Conservation (phyloP, 139 green algal species). For the Micromonas commoda region DNA sequence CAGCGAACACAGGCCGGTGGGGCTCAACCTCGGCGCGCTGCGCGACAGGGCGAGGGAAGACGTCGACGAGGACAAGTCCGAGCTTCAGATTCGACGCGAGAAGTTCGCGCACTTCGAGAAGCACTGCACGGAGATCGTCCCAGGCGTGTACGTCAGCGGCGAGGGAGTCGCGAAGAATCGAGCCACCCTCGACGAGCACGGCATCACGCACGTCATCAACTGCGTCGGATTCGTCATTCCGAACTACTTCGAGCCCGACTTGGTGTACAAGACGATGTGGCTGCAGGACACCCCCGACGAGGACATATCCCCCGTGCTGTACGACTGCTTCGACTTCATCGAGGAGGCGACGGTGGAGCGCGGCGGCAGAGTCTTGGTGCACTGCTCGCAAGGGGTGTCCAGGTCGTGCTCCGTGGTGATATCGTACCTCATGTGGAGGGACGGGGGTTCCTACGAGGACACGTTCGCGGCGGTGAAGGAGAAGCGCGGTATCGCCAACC, state of each 20-base stretch:
- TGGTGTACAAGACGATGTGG: conserved; percentile 81
- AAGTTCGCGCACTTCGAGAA: conserved; percentile 45
- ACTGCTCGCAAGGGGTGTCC: conserved; percentile 78
- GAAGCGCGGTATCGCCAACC: conserved; percentile 73
- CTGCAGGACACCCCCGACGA: conserved; percentile 84
- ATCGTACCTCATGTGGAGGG: conserved; percentile 89
- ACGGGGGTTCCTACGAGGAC: conserved; percentile 67
- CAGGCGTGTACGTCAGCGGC: conserved; percentile 68
- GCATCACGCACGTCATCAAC: conserved; percentile 94
- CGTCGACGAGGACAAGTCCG: background rate
- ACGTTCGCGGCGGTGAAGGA: conserved; percentile 70
- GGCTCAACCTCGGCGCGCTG: background rate
- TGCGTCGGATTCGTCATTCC: conserved; percentile 87
- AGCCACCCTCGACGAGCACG: conserved; percentile 53
- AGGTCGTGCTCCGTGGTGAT: conserved; percentile 78
- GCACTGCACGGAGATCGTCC: conserved; percentile 28
- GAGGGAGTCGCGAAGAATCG: conserved; percentile 74
- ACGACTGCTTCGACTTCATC: conserved; percentile 94
- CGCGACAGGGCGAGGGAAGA: background rate
- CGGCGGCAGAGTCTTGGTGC: conserved; percentile 5
- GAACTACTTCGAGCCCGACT: conserved; percentile 73
- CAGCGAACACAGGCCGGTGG: background rate
- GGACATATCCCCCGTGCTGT: conserved; percentile 85
- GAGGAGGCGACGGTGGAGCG: background rate
- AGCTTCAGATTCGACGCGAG: conserved; percentile 20